Percentiles rank a stretch among this genome's conserved stretches.
Evolutionary conservation across 75 land plant genomes (phyloP).

Genomic region (Larix kaempferi): DNA sequence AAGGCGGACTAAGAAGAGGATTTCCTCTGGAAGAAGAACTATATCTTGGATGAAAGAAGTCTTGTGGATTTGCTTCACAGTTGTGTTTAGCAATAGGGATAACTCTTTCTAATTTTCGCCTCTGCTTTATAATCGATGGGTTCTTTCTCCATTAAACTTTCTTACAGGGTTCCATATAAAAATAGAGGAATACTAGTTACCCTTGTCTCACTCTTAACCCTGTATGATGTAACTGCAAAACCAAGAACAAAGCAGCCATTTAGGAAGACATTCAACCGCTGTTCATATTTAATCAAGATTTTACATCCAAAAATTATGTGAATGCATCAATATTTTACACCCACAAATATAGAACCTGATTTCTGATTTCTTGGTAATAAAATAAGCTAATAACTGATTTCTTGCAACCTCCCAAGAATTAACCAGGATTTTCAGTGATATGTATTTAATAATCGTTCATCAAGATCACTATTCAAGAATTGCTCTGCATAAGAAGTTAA

Average conservation of each 20-base stretch:
- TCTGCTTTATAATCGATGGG: not conserved
- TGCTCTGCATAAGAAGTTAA: not conserved
- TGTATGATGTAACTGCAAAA: not conserved
- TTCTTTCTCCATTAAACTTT: not conserved
- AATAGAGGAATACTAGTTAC: not conserved
- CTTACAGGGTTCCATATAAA: not conserved
- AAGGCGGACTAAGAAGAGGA: conserved; percentile 22
- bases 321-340: too few species aligned
- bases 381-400: not conserved
- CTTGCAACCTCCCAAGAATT: not conserved
- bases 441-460: not conserved
- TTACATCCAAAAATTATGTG: too few species aligned
- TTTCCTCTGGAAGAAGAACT: conserved; percentile 37
- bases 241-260: not conserved
- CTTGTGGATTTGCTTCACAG: not conserved
- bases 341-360: not conserved
- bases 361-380: not conserved
- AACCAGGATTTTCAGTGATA: not conserved
- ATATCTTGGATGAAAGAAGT: conserved; percentile 12
- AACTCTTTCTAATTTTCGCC: not conserved
- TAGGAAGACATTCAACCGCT: too few species aligned
- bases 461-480: not conserved
- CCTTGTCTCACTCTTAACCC: not conserved
- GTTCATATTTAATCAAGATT: too few species aligned
- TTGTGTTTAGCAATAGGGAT: not conserved